Percentiles rank a stretch among this genome's conserved stretches.
Evolutionary conservation across 176 grass and related monocot genomes (phyloP).

Genomic region (Pharus latifolius): DNA sequence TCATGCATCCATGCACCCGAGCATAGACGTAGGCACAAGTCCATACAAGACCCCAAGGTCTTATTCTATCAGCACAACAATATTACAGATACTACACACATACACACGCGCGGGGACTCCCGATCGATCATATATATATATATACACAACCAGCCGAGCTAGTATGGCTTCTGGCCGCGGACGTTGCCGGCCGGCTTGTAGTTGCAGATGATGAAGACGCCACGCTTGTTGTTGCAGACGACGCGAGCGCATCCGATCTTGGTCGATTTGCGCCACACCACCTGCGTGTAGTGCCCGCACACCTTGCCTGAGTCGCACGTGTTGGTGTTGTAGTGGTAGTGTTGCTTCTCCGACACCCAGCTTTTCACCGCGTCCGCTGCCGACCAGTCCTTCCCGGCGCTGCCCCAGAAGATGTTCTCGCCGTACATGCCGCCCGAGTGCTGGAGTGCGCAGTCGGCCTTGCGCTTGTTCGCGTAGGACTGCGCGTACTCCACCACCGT

Average conservation of each 20-base stretch:
- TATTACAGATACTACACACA: too few species aligned
- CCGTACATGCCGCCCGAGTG: neutral
- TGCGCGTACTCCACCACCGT: neutral
- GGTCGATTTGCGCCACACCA: neutral
- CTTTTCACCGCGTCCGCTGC: neutral
- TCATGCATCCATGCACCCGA: too few species aligned
- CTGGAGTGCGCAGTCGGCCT: neutral
- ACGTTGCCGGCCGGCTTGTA: neutral
- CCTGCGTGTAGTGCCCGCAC: too few species aligned
- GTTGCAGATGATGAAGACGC: slow-evolving; percentile 1
- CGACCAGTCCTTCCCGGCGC: neutral
- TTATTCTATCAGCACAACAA: too few species aligned
- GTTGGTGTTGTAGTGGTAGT: neutral
- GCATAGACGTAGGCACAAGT: too few species aligned
- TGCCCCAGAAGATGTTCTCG: neutral
- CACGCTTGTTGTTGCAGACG: neutral
- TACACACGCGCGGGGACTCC: too few species aligned
- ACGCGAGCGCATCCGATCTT: neutral
- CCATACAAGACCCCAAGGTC: too few species aligned
- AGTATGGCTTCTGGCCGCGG: too few species aligned
- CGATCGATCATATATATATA: too few species aligned
- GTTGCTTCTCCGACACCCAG: neutral
- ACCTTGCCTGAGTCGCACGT: too few species aligned
- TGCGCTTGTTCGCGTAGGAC: neutral
- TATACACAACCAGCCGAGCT: too few species aligned